A percentile compares a stretch with the other conserved stretches of the same genome.
Evolutionary conservation across 2,329 filamentous ascomycete species (phyloP).

Genomic region (Fusarium camptoceras): DNA sequence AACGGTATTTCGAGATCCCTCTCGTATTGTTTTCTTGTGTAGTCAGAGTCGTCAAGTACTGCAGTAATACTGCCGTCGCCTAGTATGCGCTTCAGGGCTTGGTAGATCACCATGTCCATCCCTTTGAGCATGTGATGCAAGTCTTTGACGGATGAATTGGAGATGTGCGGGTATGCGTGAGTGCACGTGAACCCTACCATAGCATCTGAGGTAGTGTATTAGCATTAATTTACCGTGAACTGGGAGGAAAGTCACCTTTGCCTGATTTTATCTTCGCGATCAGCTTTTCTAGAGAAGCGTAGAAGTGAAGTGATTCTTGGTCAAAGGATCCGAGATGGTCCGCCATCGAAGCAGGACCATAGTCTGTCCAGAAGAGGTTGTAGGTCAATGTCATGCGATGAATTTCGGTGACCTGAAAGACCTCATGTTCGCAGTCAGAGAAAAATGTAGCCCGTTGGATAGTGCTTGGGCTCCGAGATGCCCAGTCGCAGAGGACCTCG

Average conservation of each 20-base stretch:
- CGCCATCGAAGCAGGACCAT: conserved; percentile 47
- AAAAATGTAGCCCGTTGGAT: conserved; percentile 65
- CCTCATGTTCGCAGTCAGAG: conserved; percentile 64
- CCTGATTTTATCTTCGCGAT: background rate
- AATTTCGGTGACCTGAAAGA: conserved; percentile 61
- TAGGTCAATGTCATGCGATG: conserved; percentile 67
- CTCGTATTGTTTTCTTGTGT: too few species aligned
- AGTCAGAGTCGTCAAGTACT: conserved; percentile 17
- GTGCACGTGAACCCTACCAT: conserved; percentile 58
- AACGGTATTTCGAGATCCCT: too few species aligned
- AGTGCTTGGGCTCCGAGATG: conserved; percentile 7
- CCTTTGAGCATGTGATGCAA: conserved; percentile 59
- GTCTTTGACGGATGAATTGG: conserved; percentile 14
- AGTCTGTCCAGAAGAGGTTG: conserved; percentile 59
- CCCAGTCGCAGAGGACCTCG: conserved; percentile 57
- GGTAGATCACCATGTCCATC: conserved; percentile 58
- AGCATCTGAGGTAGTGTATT: conserved; percentile 50
- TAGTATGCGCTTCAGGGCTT: conserved; percentile 24
- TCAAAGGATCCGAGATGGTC: conserved; percentile 12
- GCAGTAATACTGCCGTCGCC: conserved; percentile 6
- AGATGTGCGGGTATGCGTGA: conserved; percentile 60
- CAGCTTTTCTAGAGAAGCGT: conserved; percentile 9
- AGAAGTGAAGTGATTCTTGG: conserved; percentile 26
- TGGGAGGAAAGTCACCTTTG: background rate
- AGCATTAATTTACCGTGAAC: background rate